Conservation (phyloP, 345 rosid species). For the Pistacia vera region DNA sequence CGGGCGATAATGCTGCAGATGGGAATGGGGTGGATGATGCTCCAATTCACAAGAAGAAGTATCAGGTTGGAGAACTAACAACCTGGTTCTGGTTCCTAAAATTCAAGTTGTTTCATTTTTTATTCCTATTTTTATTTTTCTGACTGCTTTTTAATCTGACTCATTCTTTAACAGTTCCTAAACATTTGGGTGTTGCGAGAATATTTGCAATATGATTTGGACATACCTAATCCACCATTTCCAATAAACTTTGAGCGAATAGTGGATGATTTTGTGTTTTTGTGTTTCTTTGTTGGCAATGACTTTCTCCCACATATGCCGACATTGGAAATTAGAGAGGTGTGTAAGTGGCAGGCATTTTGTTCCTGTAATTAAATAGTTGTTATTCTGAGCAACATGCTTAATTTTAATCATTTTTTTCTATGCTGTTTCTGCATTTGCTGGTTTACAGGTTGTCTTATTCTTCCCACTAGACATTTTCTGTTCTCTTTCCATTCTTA, state of each 20-base stretch:
- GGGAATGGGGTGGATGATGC: slow-evolving; percentile 57
- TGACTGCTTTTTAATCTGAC: slow-evolving; percentile 6
- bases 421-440: neutral
- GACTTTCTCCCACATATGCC: slow-evolving; percentile 99
- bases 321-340: slow-evolving; percentile 98
- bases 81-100: slow-evolving; percentile 9
- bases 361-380: slow-evolving; percentile 13
- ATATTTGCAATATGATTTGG: slow-evolving; percentile 88
- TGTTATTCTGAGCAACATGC: neutral
- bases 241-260: slow-evolving; percentile 77
- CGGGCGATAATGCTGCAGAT: slow-evolving; percentile 39
- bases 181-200: slow-evolving; percentile 93
- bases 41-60: slow-evolving; percentile 95
- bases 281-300: slow-evolving; percentile 98
- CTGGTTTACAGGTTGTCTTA: neutral
- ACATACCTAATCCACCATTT: slow-evolving; percentile 82
- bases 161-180: slow-evolving; percentile 66
- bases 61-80: slow-evolving; percentile 66
- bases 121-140: neutral
- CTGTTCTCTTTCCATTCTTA: neutral
- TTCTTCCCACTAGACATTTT: neutral
- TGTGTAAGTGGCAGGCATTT: slow-evolving; percentile 24
- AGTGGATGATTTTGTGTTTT: slow-evolving; percentile 95
- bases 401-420: too few relatives aligned
- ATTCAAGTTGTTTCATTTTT: neutral